phyloP scores from a whole-genome alignment of 176 grass and related monocot species.

The Oryza nivara region DNA sequence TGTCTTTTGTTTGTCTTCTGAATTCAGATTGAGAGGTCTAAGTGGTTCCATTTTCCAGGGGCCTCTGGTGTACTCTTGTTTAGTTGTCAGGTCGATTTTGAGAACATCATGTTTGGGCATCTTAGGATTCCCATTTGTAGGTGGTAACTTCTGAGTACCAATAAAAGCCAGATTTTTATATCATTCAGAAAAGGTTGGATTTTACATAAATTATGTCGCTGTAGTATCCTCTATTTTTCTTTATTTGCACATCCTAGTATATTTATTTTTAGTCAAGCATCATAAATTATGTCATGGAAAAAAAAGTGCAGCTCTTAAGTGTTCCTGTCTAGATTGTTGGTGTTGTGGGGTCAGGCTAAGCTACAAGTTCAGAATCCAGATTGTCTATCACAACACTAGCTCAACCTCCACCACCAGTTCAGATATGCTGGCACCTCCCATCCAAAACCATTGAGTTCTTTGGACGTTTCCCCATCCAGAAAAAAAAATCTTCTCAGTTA shows the following conservation, averaged over 20 bases:
- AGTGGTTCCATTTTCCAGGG: not conserved
- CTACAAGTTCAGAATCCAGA: slow-evolving; percentile 57
- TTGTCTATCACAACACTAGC: slow-evolving; percentile 37
- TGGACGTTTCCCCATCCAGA: slow-evolving; percentile 45
- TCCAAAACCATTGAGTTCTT: slow-evolving; percentile 43
- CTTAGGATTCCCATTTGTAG: slow-evolving; percentile 40
- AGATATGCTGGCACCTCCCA: slow-evolving; percentile 63
- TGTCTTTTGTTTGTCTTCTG: slow-evolving; percentile 29
- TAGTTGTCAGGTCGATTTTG: slow-evolving; percentile 32
- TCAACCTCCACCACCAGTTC: slow-evolving; percentile 67
- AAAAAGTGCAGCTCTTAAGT: slow-evolving; percentile 13
- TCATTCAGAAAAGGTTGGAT: not conserved
- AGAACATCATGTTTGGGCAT: slow-evolving; percentile 28
- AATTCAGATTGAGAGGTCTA: slow-evolving; percentile 16
- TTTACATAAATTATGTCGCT: slow-evolving; percentile 7
- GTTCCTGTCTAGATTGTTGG: slow-evolving; percentile 35
- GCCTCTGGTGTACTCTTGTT: slow-evolving; percentile 26
- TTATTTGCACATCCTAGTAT: not conserved
- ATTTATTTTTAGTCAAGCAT: not conserved
- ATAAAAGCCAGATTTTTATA: slow-evolving; percentile 44
- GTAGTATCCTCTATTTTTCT: not conserved
- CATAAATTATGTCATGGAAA: slow-evolving; percentile 26
- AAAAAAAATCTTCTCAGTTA: slow-evolving; percentile 41
- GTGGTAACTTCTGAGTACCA: slow-evolving; percentile 20
- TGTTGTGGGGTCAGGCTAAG: slow-evolving; percentile 47